Evolutionary conservation across 129 eudicot species (phyloP).

Genomic region (Flaveria brownii): DNA sequence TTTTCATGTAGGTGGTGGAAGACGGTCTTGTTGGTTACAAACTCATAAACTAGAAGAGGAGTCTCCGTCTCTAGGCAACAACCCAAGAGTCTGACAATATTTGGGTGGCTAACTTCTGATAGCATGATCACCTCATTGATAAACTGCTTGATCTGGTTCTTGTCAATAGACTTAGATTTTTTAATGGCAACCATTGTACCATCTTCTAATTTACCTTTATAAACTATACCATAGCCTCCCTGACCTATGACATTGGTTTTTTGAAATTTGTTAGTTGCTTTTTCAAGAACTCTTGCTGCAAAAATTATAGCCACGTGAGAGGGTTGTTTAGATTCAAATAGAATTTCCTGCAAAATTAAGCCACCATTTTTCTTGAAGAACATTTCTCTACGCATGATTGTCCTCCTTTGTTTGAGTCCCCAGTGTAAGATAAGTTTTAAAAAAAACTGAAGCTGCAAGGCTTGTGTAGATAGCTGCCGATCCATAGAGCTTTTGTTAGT

Average conservation of each 20-base stretch:
- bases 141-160: too few relatives aligned
- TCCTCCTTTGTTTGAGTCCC: neutral
- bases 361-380: neutral
- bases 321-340: neutral
- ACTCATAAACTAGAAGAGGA: constrained; percentile 6
- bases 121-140: constrained; percentile 9
- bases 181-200: neutral
- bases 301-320: constrained; percentile 3
- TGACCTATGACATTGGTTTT: constrained; percentile 9
- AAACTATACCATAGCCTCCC: constrained; percentile 8
- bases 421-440: too few relatives aligned
- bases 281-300: constrained; percentile 11
- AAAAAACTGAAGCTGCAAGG: too few relatives aligned
- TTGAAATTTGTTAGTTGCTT: neutral
- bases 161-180: neutral
- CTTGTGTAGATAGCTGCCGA: too few relatives aligned
- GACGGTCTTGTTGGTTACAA: constrained; percentile 7
- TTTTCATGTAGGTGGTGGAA: constrained; percentile 3
- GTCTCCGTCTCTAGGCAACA: constrained; percentile 2
- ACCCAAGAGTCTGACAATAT: constrained; percentile 8
- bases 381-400: neutral
- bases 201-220: constrained; percentile 8
- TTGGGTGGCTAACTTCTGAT: neutral
- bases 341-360: too few relatives aligned
- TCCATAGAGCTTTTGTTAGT: too few relatives aligned